Evolutionary conservation across 139 green algal genomes (phyloP).

Genomic region (Chlamydomonas sphaeroides): DNA sequence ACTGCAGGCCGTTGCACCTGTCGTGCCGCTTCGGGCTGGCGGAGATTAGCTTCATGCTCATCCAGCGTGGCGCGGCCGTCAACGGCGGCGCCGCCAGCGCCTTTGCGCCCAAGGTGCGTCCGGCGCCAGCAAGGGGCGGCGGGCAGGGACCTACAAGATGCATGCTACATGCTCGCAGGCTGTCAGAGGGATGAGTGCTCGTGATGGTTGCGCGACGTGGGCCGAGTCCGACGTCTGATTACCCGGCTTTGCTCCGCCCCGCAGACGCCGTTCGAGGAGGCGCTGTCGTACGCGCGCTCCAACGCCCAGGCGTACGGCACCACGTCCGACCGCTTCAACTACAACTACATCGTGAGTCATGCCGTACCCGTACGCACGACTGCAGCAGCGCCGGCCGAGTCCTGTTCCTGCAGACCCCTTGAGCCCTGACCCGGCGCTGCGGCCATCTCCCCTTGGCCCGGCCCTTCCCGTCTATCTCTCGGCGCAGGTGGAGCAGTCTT

Average conservation of each 20-base stretch:
- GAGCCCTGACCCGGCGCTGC: no score
- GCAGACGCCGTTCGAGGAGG: slow-evolving; percentile 45
- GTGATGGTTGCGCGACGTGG: no score
- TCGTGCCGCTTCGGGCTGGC: slow-evolving; percentile 46
- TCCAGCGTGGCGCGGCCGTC: slow-evolving; percentile 17
- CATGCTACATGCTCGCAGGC: no score
- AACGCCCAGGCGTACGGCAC: slow-evolving; percentile 42
- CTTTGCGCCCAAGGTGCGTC: slow-evolving; percentile 39
- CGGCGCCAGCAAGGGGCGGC: no score
- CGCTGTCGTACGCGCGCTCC: slow-evolving; percentile 36
- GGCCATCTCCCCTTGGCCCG: no score
- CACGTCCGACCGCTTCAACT: slow-evolving; percentile 24
- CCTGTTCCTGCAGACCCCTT: no score
- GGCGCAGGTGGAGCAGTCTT: slow-evolving; percentile 27
- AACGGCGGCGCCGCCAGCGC: slow-evolving; percentile 35
- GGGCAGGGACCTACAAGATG: no score
- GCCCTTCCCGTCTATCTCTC: no score
- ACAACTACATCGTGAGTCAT: slow-evolving; percentile 24
- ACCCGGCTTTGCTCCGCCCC: no score
- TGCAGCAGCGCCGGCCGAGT: no score
- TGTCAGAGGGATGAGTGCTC: no score
- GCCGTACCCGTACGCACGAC: neutral
- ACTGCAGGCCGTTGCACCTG: slow-evolving; percentile 39
- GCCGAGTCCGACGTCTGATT: no score
- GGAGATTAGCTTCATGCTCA: slow-evolving; percentile 27